These are phyloP conservation scores for Peniophora sp. DNA, from an alignment of 1,284 basidiomycete genomes.

Conservation along the genomic window DNA sequence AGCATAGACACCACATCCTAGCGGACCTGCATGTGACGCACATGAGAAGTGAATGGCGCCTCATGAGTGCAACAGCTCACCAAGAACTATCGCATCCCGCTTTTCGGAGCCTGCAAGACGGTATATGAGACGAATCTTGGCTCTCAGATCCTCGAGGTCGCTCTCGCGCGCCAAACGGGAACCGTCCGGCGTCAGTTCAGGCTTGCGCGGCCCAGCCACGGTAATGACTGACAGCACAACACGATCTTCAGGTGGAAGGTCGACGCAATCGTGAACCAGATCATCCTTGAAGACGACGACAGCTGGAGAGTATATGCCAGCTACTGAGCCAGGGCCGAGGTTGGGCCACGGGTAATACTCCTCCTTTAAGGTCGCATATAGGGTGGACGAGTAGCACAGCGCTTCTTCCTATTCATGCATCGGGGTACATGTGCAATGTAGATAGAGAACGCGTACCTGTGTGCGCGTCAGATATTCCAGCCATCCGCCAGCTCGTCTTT, in stretches of 20 bases:
- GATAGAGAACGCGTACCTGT: conserved; percentile 20
- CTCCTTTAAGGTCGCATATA: conserved; percentile 32
- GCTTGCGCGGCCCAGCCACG: conserved; percentile 31
- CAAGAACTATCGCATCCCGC: conserved; percentile 30
- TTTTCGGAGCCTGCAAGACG: conserved; percentile 33
- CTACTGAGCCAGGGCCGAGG: conserved; percentile 28
- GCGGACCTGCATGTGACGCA: conserved; percentile 26
- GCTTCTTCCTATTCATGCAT: conserved; percentile 25
- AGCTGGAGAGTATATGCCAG: conserved; percentile 35
- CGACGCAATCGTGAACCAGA: conserved; percentile 31
- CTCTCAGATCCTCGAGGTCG: conserved; percentile 27
- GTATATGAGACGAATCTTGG: conserved; percentile 35
- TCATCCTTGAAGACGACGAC: conserved; percentile 40
- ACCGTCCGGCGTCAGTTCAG: conserved; percentile 22
- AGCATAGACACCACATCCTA: conserved; percentile 37
- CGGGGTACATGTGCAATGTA: background rate
- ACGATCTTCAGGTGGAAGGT: conserved; percentile 24
- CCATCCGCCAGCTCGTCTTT: conserved; percentile 32
- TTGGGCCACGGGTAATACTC: conserved; percentile 41
- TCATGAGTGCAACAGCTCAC: conserved; percentile 17
- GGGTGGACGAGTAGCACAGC: conserved; percentile 38
- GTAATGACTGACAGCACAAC: conserved; percentile 34
- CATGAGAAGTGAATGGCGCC: background rate
- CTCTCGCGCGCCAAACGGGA: conserved; percentile 17
- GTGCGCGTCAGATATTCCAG: conserved; percentile 22